Conservation (phyloP, 208 protist species). For the Phytomonas sp. region DNA sequence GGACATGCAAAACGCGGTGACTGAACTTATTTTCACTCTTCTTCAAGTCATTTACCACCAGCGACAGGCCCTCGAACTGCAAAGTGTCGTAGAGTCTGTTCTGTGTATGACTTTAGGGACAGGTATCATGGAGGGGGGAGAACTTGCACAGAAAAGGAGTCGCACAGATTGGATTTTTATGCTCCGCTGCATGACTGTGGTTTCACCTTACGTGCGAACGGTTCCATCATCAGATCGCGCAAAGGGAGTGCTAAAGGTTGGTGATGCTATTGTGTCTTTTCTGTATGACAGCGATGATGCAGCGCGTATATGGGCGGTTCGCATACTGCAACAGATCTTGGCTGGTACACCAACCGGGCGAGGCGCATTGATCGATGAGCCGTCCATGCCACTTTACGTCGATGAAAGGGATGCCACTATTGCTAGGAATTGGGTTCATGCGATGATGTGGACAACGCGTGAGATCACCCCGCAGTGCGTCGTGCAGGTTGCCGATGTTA, state of each 20-base stretch:
- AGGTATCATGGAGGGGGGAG: slow-evolving; percentile 8
- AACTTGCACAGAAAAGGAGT: slow-evolving; percentile 10
- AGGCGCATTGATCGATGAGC: neutral
- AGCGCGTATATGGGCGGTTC: slow-evolving; percentile 30
- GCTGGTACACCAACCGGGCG: slow-evolving; percentile 28
- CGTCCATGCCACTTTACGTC: slow-evolving; percentile 20
- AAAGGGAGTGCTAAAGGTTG: slow-evolving; percentile 21
- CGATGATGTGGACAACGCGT: slow-evolving; percentile 11
- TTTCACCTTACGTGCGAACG: slow-evolving; percentile 63
- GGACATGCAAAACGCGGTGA: slow-evolving; percentile 21
- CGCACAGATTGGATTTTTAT: neutral
- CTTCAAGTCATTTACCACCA: slow-evolving; percentile 33
- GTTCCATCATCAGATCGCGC: slow-evolving; percentile 47
- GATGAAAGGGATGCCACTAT: slow-evolving; percentile 38
- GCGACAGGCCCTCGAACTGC: slow-evolving; percentile 55
- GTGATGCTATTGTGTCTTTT: slow-evolving; percentile 23
- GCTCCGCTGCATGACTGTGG: slow-evolving; percentile 32
- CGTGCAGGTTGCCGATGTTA: slow-evolving; percentile 41
- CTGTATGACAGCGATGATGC: slow-evolving; percentile 23
- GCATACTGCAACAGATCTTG: slow-evolving; percentile 38
- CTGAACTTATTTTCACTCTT: slow-evolving; percentile 28
- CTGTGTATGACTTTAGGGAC: slow-evolving; percentile 16
- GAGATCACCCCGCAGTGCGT: slow-evolving; percentile 43
- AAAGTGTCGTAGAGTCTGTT: slow-evolving; percentile 27
- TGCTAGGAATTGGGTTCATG: slow-evolving; percentile 51